phyloP scores from a whole-genome alignment of 176 grass and related monocot species.

The Raddia distichophylla region DNA sequence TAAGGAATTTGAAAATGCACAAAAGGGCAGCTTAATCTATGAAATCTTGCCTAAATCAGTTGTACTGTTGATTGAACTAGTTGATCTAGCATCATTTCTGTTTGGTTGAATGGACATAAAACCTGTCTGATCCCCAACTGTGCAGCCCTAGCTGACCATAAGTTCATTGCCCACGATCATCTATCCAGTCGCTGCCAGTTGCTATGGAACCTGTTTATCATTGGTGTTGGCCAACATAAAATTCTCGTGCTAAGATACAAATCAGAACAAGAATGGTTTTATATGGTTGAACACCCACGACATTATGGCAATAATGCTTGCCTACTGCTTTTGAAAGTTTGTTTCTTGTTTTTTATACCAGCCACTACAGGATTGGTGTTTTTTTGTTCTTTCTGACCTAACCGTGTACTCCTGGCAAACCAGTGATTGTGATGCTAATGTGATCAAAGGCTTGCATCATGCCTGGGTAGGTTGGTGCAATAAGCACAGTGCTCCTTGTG shows the following conservation, averaged over 20 bases:
- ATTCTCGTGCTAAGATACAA: conserved; percentile 21
- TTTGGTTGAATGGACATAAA: too few species aligned
- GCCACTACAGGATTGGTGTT: neutral
- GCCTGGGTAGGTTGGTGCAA: neutral
- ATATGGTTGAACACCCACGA: neutral
- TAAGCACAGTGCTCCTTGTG: neutral
- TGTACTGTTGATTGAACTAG: too few species aligned
- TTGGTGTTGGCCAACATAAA: neutral
- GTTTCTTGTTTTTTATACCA: neutral
- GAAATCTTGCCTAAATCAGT: too few species aligned
- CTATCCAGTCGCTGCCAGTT: neutral
- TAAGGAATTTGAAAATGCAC: too few species aligned
- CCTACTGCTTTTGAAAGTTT: neutral
- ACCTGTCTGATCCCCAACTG: too few species aligned
- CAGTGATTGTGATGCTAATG: neutral
- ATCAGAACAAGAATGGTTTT: neutral
- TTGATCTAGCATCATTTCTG: too few species aligned
- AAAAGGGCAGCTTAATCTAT: too few species aligned
- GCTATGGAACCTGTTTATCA: neutral
- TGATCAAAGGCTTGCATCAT: neutral
- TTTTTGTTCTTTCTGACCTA: conserved; percentile 6
- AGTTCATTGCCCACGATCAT: neutral
- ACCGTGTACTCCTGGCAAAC: neutral
- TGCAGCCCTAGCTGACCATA: neutral
- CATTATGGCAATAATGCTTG: conserved; percentile 3